Percentiles rank a stretch among this genome's conserved stretches.
phyloP scores from a whole-genome alignment of 1,139 yeast species.

The Saccharomyces hybrid region DNA sequence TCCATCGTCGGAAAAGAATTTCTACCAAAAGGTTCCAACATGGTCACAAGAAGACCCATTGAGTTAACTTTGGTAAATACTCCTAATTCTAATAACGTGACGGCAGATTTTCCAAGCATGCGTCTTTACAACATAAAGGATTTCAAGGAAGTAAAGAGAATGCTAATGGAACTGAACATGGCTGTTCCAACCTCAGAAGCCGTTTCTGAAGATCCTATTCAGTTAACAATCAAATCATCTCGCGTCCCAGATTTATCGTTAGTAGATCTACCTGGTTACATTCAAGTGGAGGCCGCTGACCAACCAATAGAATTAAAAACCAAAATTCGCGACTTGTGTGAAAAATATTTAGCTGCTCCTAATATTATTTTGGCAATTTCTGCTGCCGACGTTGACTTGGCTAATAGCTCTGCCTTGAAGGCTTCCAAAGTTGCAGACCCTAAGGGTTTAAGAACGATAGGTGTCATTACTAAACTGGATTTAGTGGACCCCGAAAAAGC shows the following conservation, averaged over 20 bases:
- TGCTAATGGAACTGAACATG: constrained; percentile 77
- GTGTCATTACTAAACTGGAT: constrained; percentile 90
- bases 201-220: constrained; percentile 85
- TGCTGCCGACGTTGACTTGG: constrained; percentile 96
- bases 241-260: constrained; percentile 87
- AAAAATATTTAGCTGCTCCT: constrained; percentile 79
- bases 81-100: constrained; percentile 67
- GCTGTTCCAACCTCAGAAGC: constrained; percentile 85
- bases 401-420: constrained; percentile 93
- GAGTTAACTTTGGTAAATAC: constrained; percentile 87
- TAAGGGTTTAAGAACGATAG: constrained; percentile 92
- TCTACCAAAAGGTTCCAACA: constrained; percentile 86
- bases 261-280: constrained; percentile 95
- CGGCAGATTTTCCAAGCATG: constrained; percentile 90
- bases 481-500: constrained; percentile 75
- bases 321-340: constrained; percentile 73
- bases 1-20: constrained; percentile 92
- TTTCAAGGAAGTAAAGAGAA: constrained; percentile 78
- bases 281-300: constrained; percentile 93
- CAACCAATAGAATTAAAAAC: constrained; percentile 80
- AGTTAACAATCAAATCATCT: constrained; percentile 83
- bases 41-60: constrained; percentile 94
- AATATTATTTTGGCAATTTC: constrained; percentile 92
- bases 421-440: constrained; percentile 97
- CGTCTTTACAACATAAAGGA: constrained; percentile 76